phyloP scores from a whole-genome alignment of 177 flowering plant genomes.

The Tripterygium wilfordii region DNA sequence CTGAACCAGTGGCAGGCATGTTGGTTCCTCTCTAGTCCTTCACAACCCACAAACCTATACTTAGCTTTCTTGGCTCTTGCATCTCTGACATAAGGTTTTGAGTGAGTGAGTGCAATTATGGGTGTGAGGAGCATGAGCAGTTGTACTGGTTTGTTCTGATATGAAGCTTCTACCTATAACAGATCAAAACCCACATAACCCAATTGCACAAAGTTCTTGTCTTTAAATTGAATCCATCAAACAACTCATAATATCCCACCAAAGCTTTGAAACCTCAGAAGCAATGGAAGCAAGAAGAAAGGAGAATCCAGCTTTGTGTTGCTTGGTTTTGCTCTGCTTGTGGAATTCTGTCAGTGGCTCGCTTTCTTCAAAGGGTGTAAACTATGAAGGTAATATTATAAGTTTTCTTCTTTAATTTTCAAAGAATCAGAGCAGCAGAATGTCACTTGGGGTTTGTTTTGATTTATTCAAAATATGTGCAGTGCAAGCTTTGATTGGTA shows the following conservation, averaged over 20 bases:
- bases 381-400: conserved; percentile 76
- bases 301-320: conserved; percentile 16
- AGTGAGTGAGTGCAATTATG: conserved; percentile 18
- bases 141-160: conserved; percentile 12
- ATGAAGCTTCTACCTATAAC: conserved; percentile 11
- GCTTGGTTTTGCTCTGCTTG: conserved; percentile 29
- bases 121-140: conserved; percentile 21
- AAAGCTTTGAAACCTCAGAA: not conserved
- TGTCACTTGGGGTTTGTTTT: no score
- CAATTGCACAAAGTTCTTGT: conserved; percentile 1
- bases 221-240: not conserved
- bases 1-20: conserved; percentile 43
- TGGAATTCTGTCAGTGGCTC: conserved; percentile 36
- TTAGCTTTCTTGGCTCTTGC: conserved; percentile 17
- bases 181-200: conserved; percentile 11
- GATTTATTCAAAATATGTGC: no score
- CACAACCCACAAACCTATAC: conserved; percentile 18
- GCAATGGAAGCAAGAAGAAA: conserved; percentile 24
- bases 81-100: conserved; percentile 24
- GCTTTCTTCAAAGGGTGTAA: conserved; percentile 80
- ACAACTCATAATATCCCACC: no score
- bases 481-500: conserved; percentile 85
- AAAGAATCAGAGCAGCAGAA: not conserved
- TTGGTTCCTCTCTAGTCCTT: conserved; percentile 22
- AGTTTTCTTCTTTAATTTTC: not conserved